Percentiles rank a stretch among this genome's conserved stretches.
Evolutionary conservation across 495 filamentous ascomycete species (phyloP).

Genomic region (Hypoxylon fuscum): DNA sequence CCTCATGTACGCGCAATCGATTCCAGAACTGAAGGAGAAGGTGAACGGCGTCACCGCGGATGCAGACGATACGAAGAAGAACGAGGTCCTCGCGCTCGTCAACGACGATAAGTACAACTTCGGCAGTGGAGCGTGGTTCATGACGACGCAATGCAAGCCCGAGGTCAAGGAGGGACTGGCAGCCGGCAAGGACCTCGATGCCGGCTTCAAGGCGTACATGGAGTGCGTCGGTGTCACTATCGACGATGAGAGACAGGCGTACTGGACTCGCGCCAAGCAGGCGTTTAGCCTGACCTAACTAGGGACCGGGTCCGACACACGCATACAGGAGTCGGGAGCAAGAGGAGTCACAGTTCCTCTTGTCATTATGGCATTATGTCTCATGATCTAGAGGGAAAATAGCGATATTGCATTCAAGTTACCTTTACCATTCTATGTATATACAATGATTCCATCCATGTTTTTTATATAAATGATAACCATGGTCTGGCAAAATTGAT

Average conservation of each 20-base stretch:
- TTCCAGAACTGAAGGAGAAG: constrained; percentile 57
- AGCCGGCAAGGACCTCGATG: constrained; percentile 53
- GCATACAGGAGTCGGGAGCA: not conserved
- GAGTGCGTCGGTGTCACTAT: constrained; percentile 68
- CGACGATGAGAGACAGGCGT: constrained; percentile 58
- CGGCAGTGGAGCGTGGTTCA: constrained; percentile 78
- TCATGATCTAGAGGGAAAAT: not conserved
- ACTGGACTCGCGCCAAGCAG: constrained; percentile 63
- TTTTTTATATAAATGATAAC: constrained; percentile 5
- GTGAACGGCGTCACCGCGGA: constrained; percentile 45
- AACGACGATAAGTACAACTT: constrained; percentile 71
- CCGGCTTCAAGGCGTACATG: constrained; percentile 71
- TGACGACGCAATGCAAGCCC: constrained; percentile 68
- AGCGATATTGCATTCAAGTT: not conserved
- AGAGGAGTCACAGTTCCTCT: not conserved
- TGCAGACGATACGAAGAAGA: constrained; percentile 44
- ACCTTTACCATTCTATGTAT: constrained; percentile 22
- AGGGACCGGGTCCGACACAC: not conserved
- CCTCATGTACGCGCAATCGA: constrained; percentile 67
- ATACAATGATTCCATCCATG: constrained; percentile 14
- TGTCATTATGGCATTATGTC: not conserved
- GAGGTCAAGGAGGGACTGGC: constrained; percentile 58
- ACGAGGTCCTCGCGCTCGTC: constrained; percentile 67
- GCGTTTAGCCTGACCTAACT: constrained; percentile 51
- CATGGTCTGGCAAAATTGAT: not conserved